Conservation (phyloP, 2,329 filamentous ascomycete species). For the Cucurbitaria berberidis region DNA sequence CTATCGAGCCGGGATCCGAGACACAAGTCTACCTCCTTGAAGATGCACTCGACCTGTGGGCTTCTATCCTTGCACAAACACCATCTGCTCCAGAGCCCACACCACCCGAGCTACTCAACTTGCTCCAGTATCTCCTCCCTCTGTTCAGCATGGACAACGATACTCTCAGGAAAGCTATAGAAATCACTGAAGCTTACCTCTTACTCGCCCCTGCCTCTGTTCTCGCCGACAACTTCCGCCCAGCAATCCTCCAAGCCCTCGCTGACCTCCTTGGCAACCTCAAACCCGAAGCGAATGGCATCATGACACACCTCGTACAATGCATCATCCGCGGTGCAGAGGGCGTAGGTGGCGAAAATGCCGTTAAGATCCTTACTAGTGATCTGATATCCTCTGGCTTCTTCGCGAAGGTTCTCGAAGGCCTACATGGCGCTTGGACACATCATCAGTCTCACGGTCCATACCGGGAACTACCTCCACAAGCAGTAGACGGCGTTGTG, state of each 20-base stretch:
- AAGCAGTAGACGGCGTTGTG: constrained; percentile 73
- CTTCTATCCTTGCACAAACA: constrained; percentile 71
- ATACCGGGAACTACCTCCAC: constrained; percentile 64
- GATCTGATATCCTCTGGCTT: constrained; percentile 65
- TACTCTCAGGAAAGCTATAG: constrained; percentile 55
- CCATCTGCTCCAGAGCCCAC: constrained; percentile 51
- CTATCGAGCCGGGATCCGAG: constrained; percentile 73
- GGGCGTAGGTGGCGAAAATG: constrained; percentile 57
- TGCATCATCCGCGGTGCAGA: constrained; percentile 58
- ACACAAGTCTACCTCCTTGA: constrained; percentile 78
- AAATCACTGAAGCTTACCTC: constrained; percentile 58
- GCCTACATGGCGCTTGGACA: constrained; percentile 48
- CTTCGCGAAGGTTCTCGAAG: constrained; percentile 60
- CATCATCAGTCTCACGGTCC: constrained; percentile 84
- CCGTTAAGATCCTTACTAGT: constrained; percentile 57
- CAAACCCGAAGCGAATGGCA: constrained; percentile 57
- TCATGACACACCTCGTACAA: constrained; percentile 55
- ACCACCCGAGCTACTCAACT: constrained; percentile 50
- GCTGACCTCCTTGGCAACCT: constrained; percentile 53
- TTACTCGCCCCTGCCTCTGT: constrained; percentile 56
- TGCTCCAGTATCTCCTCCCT: constrained; percentile 54
- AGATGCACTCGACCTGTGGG: constrained; percentile 90
- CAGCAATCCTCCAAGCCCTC: constrained; percentile 48
- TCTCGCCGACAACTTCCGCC: constrained; percentile 51
- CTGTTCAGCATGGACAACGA: constrained; percentile 58